A percentile compares a stretch with the other conserved stretches of the same genome.
These are phyloP conservation scores for Ensete ventricosum DNA, from an alignment of 176 grass and related monocot genomes.

Conservation along the genomic window DNA sequence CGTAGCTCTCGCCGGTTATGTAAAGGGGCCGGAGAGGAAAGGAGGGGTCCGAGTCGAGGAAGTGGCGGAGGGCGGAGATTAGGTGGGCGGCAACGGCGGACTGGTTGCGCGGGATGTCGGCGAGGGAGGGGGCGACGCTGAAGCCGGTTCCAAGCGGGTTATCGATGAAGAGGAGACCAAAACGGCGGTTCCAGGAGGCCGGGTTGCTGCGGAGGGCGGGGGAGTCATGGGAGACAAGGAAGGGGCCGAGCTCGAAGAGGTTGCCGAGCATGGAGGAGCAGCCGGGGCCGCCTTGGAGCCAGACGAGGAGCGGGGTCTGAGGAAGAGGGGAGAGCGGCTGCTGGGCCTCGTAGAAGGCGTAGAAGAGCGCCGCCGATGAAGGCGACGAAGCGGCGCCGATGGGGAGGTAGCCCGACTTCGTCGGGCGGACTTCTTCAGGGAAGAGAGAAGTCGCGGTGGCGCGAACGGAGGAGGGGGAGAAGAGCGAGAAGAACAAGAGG, in stretches of 20 bases:
- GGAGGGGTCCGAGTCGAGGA: conserved; percentile 34
- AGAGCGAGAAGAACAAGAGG: not conserved
- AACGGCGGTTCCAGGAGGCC: conserved; percentile 51
- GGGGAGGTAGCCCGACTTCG: conserved; percentile 46
- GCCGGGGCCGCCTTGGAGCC: conserved; percentile 58
- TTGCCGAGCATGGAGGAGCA: conserved; percentile 53
- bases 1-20: conserved; percentile 68
- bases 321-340: conserved; percentile 26
- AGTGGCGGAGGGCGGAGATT: conserved; percentile 34
- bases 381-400: conserved; percentile 12
- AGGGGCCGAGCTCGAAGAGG: conserved; percentile 51
- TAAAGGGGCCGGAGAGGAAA: conserved; percentile 45
- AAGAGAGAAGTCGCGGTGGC: conserved; percentile 20
- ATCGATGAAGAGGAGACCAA: conserved; percentile 67
- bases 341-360: conserved; percentile 60
- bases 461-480: not conserved
- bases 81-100: conserved; percentile 37
- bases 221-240: conserved; percentile 23
- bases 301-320: conserved; percentile 46
- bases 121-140: conserved; percentile 29
- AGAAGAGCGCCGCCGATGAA: conserved; percentile 40
- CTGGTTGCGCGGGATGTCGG: conserved; percentile 47
- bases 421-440: conserved; percentile 32
- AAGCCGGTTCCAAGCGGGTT: conserved; percentile 63
- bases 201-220: conserved; percentile 33